Base-by-base conservation (phyloP, 257 asterid genomes). In the Scutellaria galericulata region DNA sequence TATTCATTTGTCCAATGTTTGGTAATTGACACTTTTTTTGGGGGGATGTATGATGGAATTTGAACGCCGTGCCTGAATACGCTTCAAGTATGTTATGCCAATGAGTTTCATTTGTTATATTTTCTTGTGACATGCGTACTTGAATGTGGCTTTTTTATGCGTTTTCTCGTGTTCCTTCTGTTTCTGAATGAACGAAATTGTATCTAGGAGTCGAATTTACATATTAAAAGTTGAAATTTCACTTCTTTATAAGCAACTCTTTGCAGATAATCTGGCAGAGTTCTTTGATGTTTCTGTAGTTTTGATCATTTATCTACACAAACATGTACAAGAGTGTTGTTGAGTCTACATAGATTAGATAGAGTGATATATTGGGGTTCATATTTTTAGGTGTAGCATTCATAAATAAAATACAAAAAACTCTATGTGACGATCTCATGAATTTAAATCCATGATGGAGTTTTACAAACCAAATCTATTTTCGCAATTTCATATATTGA, bases 241-340 rank as follows among this genome's bases (percentile, higher is more conserved):
- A 57, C n/a, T 57, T 57, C 44, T 27, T 57, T 31, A 7, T 6
- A 57, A 31, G 42, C 39, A 57, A 11, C 9, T n/a, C 20, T 41
- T 59, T 6, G 66, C 66, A n/a, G 18, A 59, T 59, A n/a, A 59
- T 37, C 47, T 59, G 66, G 40, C 10, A 22, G 62, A 55, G 22
- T 55, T 55, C n/a, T 55, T 9, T n/a, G 58, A 31, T 31, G 37
- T 3, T 31, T 31, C 2, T 31, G 37, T 31, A 31, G 37, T 3
- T 1, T 31, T 31, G 37, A 31, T 31, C 37, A 31, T 31, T 31
- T 31, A 31, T 31, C 0, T 31, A 31, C 37, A 1, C 37, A 2
- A 31, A 31, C 5, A 31, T 31, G 37, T 31, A 31, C 3, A 31
- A 0, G 37, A 31, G 37, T 31, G 37, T 31, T 31, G 4, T 31